These are phyloP conservation scores for Tarenaya hassleriana DNA, from an alignment of 345 rosid species.

Conservation along the genomic window DNA sequence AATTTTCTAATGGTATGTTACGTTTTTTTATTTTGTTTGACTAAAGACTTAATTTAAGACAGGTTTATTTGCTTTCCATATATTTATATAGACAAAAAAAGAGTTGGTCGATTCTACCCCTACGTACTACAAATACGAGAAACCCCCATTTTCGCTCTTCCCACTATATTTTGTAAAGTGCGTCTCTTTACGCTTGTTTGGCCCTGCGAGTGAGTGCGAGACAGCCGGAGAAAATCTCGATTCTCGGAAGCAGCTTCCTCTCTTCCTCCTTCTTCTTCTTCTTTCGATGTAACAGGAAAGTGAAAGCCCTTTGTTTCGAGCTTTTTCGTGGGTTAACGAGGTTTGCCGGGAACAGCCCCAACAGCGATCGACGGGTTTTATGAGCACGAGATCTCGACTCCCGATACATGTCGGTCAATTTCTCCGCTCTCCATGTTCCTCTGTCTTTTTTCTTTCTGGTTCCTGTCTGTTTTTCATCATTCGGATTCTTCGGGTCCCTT, in stretches of 20 bases:
- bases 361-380: slow-evolving; percentile 42
- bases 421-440: slow-evolving; percentile 14
- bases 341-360: slow-evolving; percentile 34
- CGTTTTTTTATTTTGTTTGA: too few species aligned
- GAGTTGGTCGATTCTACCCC: too few species aligned
- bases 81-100: too few species aligned
- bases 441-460: slow-evolving; percentile 21
- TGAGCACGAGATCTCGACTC: slow-evolving; percentile 74
- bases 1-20: too few species aligned
- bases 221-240: slow-evolving; percentile 28
- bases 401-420: slow-evolving; percentile 41
- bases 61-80: too few species aligned
- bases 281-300: slow-evolving; percentile 11
- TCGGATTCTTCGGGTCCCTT: slow-evolving; percentile 21
- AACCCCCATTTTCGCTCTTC: too few species aligned
- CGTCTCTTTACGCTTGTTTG: background rate
- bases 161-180: slow-evolving; percentile 14
- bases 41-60: too few species aligned
- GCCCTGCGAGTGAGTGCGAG: slow-evolving; percentile 25
- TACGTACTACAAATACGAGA: too few species aligned
- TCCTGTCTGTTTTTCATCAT: slow-evolving; percentile 16
- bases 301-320: background rate
- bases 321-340: slow-evolving; percentile 27
- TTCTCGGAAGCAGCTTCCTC: slow-evolving; percentile 18
- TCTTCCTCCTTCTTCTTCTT: slow-evolving; percentile 3